Conservation (phyloP, 768 basidiomycete species). For the Sporobolomyces pararoseus region DNA sequence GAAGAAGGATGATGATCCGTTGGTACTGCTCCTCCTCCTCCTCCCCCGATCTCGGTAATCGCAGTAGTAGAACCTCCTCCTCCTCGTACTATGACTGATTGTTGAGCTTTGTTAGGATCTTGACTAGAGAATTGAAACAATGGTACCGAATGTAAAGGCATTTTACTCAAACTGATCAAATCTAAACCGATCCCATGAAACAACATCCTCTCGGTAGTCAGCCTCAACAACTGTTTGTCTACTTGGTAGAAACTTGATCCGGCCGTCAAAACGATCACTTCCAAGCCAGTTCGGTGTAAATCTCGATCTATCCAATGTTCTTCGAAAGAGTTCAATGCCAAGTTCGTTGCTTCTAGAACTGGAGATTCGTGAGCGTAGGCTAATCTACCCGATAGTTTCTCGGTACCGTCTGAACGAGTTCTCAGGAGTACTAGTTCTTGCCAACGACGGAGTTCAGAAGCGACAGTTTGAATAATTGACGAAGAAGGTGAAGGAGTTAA, state of each 20-base stretch:
- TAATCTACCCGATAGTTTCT: conserved; percentile 66
- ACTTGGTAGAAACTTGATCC: conserved; percentile 93
- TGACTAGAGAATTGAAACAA: conserved; percentile 65
- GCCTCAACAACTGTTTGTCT: conserved; percentile 76
- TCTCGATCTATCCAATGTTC: conserved; percentile 94
- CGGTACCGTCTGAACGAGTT: conserved; percentile 49
- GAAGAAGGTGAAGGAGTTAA: conserved; percentile 53
- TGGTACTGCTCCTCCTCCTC: too few species aligned
- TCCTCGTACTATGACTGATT: not conserved
- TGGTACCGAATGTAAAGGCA: conserved; percentile 86
- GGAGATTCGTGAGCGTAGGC: conserved; percentile 90
- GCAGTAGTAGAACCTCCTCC: not conserved
- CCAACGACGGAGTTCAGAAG: conserved; percentile 29
- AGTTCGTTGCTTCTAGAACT: conserved; percentile 88
- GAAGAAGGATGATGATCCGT: too few species aligned
- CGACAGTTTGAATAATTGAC: conserved; percentile 27
- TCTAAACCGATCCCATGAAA: conserved; percentile 90
- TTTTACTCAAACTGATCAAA: conserved; percentile 80
- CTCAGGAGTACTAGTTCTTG: conserved; percentile 29
- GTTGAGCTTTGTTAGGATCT: conserved; percentile 24
- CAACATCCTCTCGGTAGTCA: conserved; percentile 88
- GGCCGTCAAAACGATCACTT: conserved; percentile 80
- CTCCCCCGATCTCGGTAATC: not conserved
- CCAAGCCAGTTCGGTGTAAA: conserved; percentile 77
- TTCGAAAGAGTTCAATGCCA: conserved; percentile 86